Evolutionary conservation across 2,329 filamentous ascomycete species (phyloP), one percentile per base, ranked within the genome.

Genomic region (Geosmithia putterillii): DNA sequence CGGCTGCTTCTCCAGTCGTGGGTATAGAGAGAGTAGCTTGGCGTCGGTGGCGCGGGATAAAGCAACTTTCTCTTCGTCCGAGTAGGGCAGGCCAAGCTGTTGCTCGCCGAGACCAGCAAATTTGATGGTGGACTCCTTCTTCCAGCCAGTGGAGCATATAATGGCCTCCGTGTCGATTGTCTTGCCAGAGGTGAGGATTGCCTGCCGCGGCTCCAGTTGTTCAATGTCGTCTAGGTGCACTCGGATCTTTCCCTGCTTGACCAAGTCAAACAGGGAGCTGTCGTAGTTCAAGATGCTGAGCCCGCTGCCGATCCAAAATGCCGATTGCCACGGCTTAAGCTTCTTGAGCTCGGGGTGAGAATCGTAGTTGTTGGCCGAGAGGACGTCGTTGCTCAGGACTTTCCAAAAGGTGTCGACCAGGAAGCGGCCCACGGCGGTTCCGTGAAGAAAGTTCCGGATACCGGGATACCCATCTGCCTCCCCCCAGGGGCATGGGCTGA

Each of bases 401-500:
- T 54, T 54, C 73, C 71, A 77, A 56, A 76, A 76, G 0, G 50
- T 51, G 7, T 63, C 56, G 2, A 73, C 65, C 0, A 78, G 42
- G 18, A 61, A 62, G 1, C 69, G 60, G 1, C 74, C 74, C 0
- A 74, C 20, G 40, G 58, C 55, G 1, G 70, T 77, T 2, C 64
- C 60, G 42, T 79, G 73, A 2, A 78, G 52, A 40, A 74, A 69
- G 4, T 54, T 53, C 2, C 72, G 60, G 0, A 71, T 53, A n/a
- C 55, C 57, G 6, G 67, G 63, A 40, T 62, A 74, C 1, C 73
- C 75, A 47, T 74, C 74, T 10, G 66, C 70, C 2, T 63, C 59
- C 2, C 75, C 78, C 75, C 77, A 85, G 2, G 77, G 68, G 48
- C 79, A 83, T 0, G 81, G 80, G 18, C 69, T 75, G 54, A 85